phyloP scores from a whole-genome alignment of 495 filamentous ascomycete species.

The Lasiosphaeriaceae sp. region DNA sequence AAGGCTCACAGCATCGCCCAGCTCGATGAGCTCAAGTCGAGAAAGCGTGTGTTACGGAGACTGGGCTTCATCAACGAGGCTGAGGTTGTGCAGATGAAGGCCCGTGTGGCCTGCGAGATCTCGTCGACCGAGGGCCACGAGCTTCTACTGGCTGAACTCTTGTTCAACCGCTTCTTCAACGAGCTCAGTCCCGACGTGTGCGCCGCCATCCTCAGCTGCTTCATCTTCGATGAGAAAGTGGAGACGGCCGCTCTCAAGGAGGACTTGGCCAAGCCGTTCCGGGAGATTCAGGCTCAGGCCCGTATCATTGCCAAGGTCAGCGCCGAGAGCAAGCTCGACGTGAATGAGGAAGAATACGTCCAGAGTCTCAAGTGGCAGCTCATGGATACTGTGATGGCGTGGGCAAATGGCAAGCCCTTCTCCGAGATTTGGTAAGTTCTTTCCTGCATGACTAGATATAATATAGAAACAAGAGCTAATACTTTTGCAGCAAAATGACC shows the following conservation, averaged over 20 bases:
- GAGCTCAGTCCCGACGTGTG: conserved; percentile 82
- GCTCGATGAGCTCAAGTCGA: conserved; percentile 89
- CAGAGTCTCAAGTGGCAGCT: conserved; percentile 83
- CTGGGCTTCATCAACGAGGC: conserved; percentile 91
- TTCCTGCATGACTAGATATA: background rate
- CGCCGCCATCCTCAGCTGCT: conserved; percentile 81
- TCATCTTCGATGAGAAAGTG: conserved; percentile 95
- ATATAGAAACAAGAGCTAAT: conserved; percentile 18
- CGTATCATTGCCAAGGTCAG: conserved; percentile 86
- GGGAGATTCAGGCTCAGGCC: conserved; percentile 80
- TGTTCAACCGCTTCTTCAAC: conserved; percentile 98
- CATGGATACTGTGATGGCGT: conserved; percentile 94
- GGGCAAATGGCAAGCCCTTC: conserved; percentile 90
- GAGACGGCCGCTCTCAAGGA: conserved; percentile 70
- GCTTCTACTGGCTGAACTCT: conserved; percentile 81
- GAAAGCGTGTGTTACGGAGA: conserved; percentile 94
- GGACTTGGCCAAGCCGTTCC: conserved; percentile 78
- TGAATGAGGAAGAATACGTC: conserved; percentile 92
- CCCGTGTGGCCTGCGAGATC: conserved; percentile 94
- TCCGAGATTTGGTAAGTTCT: conserved; percentile 84
- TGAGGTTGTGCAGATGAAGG: conserved; percentile 93
- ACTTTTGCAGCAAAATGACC: conserved; percentile 78
- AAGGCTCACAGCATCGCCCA: conserved; percentile 82
- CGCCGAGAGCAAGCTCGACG: conserved; percentile 80
- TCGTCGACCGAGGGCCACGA: conserved; percentile 81